Percentiles rank a stretch among this genome's conserved stretches.
phyloP scores from a whole-genome alignment of 768 basidiomycete genomes.

The Pisolithus orientalis region DNA sequence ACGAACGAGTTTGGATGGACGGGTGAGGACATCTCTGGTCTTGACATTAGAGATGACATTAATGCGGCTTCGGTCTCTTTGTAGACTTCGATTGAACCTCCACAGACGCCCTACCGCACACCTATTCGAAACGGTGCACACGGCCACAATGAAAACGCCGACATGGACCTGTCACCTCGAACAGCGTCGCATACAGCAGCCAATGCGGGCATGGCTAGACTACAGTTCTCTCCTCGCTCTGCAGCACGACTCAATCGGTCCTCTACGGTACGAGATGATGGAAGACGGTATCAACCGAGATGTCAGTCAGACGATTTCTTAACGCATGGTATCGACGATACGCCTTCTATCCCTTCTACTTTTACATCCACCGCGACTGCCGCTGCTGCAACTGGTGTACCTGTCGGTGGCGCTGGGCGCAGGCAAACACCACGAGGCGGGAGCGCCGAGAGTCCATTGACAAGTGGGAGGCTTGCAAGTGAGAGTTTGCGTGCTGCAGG shows the following conservation, averaged over 20 bases:
- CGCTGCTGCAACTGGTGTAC: conserved; percentile 2
- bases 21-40: conserved; percentile 25
- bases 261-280: conserved; percentile 44
- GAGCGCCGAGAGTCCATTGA: conserved; percentile 62
- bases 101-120: conserved; percentile 31
- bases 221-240: conserved; percentile 25
- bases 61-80: conserved; percentile 1
- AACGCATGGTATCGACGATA: conserved; percentile 1
- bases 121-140: conserved; percentile 18
- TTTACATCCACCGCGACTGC: not conserved
- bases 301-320: conserved; percentile 49
- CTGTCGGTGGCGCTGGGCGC: conserved; percentile 30
- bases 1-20: conserved; percentile 34
- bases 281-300: conserved; percentile 44
- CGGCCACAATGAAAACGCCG: conserved; percentile 5
- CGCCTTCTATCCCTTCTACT: no score
- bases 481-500: conserved; percentile 71
- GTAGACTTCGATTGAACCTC: conserved; percentile 31
- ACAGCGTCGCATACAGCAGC: conserved; percentile 18
- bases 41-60: not conserved
- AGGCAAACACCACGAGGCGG: conserved; percentile 56
- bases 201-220: conserved; percentile 12
- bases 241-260: conserved; percentile 26
- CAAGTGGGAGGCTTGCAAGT: conserved; percentile 47
- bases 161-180: conserved; percentile 17